Conservation (phyloP, 352 stramenopile genomes). For the Plasmopara viticola region DNA sequence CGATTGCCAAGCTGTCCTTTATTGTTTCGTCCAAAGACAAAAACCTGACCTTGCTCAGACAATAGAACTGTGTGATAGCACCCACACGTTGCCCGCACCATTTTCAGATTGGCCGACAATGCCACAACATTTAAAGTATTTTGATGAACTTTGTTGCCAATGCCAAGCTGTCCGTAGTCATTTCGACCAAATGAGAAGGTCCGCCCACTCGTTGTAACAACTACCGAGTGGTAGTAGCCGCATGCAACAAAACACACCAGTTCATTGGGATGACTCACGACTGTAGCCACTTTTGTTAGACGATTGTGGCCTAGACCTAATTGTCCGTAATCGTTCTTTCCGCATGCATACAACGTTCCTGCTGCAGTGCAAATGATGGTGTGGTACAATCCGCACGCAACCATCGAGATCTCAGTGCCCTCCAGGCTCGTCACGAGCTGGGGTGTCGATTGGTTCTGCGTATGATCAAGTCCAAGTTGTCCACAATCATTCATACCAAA, state of each 20-base stretch:
- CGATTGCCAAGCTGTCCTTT: constrained; percentile 85
- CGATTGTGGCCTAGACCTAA: constrained; percentile 73
- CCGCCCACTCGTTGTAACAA: constrained; percentile 57
- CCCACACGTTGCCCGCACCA: constrained; percentile 69
- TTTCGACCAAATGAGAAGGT: constrained; percentile 82
- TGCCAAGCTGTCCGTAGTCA: constrained; percentile 82
- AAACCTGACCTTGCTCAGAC: constrained; percentile 79
- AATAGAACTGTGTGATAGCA: constrained; percentile 85
- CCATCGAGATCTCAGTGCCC: constrained; percentile 66
- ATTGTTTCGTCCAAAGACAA: constrained; percentile 84
- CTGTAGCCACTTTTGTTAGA: constrained; percentile 61
- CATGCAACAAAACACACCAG: constrained; percentile 76
- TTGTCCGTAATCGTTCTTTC: constrained; percentile 87
- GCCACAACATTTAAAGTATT: constrained; percentile 63
- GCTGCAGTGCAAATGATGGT: constrained; percentile 66
- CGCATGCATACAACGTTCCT: constrained; percentile 70
- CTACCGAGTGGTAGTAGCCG: constrained; percentile 80
- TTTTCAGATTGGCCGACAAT: constrained; percentile 60
- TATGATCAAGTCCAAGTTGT: constrained; percentile 78
- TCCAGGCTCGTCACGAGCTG: constrained; percentile 76
- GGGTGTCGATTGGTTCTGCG: constrained; percentile 61
- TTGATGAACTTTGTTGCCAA: constrained; percentile 82
- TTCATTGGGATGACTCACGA: constrained; percentile 59
- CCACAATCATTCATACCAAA: constrained; percentile 89
- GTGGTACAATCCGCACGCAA: constrained; percentile 79